These are phyloP conservation scores for Ceratopteris richardii DNA, from an alignment of 75 land plant genomes.

Conservation along the genomic window DNA sequence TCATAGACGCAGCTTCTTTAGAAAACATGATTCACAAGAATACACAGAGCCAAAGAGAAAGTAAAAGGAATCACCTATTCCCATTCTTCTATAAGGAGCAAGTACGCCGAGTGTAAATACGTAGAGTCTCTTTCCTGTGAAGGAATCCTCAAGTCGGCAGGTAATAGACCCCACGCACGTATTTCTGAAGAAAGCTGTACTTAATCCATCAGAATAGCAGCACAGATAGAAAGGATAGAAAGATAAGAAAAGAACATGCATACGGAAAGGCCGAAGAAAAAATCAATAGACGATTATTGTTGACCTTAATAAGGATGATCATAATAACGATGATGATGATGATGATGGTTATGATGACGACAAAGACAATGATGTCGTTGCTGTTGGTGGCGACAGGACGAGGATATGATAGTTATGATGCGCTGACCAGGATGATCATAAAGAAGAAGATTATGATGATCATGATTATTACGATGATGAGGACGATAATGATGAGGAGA, in stretches of 20 bases:
- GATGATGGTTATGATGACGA: neutral
- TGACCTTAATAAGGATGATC: neutral
- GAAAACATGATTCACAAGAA: no score
- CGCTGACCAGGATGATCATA: neutral
- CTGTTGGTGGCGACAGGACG: neutral
- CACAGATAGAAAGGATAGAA: neutral
- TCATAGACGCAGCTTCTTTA: no score
- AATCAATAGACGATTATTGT: neutral
- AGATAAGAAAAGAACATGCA: neutral
- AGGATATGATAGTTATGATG: neutral
- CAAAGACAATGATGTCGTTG: neutral
- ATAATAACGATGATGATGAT: neutral
- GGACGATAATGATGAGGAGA: neutral
- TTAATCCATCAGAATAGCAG: neutral
- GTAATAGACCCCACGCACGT: conserved; percentile 11
- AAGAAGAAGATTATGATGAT: neutral
- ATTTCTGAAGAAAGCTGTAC: conserved; percentile 9
- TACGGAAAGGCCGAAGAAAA: neutral
- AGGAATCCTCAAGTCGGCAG: conserved; percentile 5
- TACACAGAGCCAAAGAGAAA: no score
- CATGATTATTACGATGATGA: neutral
- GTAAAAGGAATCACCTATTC: conserved; percentile 9
- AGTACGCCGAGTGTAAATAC: conserved; percentile 13
- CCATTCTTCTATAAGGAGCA: conserved; percentile 12
- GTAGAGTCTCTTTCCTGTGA: neutral